These are phyloP conservation scores for Fragilaria radians DNA, from an alignment of 108 stramenopile species.

Conservation along the genomic window DNA sequence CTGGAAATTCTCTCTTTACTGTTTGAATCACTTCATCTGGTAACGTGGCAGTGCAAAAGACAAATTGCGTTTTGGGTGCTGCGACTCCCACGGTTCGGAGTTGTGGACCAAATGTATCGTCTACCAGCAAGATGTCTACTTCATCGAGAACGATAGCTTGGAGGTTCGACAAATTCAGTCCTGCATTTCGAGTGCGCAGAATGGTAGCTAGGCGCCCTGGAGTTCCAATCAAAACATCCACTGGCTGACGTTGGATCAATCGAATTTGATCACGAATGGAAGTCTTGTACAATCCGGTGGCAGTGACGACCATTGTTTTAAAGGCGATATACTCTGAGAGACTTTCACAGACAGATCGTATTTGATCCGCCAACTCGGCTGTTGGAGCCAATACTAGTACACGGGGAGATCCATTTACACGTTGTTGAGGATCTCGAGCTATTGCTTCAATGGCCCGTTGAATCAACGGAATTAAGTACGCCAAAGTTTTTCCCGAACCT, in stretches of 20 bases:
- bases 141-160: slow-evolving; percentile 85
- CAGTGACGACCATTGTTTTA: slow-evolving; percentile 58
- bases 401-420: slow-evolving; percentile 41
- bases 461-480: slow-evolving; percentile 83
- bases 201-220: slow-evolving; percentile 88
- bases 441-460: slow-evolving; percentile 22
- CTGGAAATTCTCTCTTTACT: slow-evolving; percentile 72
- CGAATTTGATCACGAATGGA: slow-evolving; percentile 82
- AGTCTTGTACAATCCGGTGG: slow-evolving; percentile 52
- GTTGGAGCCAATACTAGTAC: slow-evolving; percentile 83
- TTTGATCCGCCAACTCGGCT: slow-evolving; percentile 89
- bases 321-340: slow-evolving; percentile 31
- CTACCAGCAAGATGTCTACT: slow-evolving; percentile 89
- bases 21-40: slow-evolving; percentile 69
- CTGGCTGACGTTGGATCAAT: slow-evolving; percentile 45
- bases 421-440: slow-evolving; percentile 10
- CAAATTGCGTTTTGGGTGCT: slow-evolving; percentile 68
- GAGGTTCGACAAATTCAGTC: slow-evolving; percentile 50
- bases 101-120: slow-evolving; percentile 86
- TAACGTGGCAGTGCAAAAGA: slow-evolving; percentile 93
- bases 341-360: slow-evolving; percentile 46
- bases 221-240: slow-evolving; percentile 86
- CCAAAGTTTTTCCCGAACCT: slow-evolving; percentile 88
- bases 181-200: slow-evolving; percentile 63
- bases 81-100: slow-evolving; percentile 83